A percentile compares a stretch with the other conserved stretches of the same genome.
phyloP scores from a whole-genome alignment of 805 yeast species.

The Pichia scutulata region DNA sequence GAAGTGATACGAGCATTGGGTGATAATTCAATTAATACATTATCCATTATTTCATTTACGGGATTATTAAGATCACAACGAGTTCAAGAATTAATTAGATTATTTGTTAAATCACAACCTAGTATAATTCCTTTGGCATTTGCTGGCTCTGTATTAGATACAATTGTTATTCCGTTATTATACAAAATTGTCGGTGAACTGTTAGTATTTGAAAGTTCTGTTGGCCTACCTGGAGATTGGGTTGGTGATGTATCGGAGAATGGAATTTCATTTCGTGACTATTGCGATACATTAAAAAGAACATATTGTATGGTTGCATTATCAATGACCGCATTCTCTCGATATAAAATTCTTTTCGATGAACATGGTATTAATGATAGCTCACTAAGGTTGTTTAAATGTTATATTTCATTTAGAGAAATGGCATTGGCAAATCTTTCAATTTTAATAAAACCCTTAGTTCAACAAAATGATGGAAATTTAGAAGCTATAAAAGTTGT shows the following conservation, averaged over 20 bases:
- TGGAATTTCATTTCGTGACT: conserved; percentile 13
- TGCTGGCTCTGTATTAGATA: conserved; percentile 20
- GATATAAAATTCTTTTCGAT: conserved; percentile 20
- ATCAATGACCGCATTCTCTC: conserved; percentile 20
- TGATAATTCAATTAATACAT: conserved; percentile 2
- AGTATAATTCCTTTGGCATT: conserved; percentile 16
- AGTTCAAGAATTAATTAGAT: conserved; percentile 18
- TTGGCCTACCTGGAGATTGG: conserved; percentile 9
- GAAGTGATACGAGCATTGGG: conserved; percentile 16
- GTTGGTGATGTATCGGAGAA: conserved; percentile 1
- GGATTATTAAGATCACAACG: conserved; percentile 14
- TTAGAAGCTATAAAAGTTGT: conserved; percentile 4
- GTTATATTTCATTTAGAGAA: conserved; percentile 23
- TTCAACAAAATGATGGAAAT: neutral
- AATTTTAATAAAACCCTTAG: conserved; percentile 15
- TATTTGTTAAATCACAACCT: conserved; percentile 20
- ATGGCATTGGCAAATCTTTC: conserved; percentile 17
- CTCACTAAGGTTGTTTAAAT: conserved; percentile 17
- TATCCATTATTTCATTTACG: conserved; percentile 13
- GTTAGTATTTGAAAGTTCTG: conserved; percentile 12
- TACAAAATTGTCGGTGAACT: conserved; percentile 23
- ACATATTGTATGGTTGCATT: conserved; percentile 22
- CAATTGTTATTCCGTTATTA: conserved; percentile 18
- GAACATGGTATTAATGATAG: conserved; percentile 23
- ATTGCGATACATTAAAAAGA: conserved; percentile 18